These are phyloP conservation scores for Goffeauzyma gilvescens DNA, from an alignment of 768 basidiomycete species.

Conservation along the genomic window DNA sequence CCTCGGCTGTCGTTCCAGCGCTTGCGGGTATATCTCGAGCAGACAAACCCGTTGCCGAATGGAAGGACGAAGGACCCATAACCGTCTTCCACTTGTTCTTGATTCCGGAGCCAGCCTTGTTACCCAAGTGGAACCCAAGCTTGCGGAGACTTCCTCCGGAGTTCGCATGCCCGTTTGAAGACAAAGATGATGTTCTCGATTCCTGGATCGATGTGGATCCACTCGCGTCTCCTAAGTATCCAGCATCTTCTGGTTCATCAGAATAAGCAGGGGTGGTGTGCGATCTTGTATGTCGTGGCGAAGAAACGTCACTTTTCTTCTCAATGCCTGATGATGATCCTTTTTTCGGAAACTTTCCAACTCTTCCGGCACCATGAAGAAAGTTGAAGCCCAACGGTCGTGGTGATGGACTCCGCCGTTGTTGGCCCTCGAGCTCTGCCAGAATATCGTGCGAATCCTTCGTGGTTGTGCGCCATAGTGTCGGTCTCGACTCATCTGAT, in stretches of 20 bases:
- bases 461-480: neutral
- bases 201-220: neutral
- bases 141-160: no score
- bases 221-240: neutral
- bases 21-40: no score
- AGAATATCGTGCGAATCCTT: neutral
- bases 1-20: neutral
- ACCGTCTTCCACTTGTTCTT: constrained; percentile 24
- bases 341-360: neutral
- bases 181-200: neutral
- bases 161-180: no score
- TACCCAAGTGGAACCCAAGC: no score
- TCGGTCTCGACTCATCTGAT: no score
- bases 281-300: no score
- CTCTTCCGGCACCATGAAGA: neutral
- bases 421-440: no score
- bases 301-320: no score
- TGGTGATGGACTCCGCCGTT: neutral
- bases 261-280: no score
- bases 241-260: neutral
- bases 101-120: constrained; percentile 11
- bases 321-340: no score
- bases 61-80: constrained; percentile 12
- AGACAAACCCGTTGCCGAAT: neutral
- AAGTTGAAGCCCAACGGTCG: neutral